Conservation (phyloP, 495 filamentous ascomycete species). For the Daldinia loculata region DNA sequence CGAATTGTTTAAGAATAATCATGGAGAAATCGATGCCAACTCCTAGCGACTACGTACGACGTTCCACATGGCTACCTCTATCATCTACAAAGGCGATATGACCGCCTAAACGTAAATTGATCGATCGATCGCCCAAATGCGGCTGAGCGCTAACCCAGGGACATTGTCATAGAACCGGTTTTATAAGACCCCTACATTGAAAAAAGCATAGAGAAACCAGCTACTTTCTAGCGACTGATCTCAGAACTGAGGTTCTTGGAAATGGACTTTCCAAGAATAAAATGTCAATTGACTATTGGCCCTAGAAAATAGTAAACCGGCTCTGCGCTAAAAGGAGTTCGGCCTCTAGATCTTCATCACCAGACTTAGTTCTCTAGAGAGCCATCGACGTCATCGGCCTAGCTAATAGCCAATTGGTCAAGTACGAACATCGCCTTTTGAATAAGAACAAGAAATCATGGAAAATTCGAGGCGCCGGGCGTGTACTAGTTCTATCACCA, state of each 20-base stretch:
- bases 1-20: neutral
- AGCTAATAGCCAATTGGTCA: neutral
- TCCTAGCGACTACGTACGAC: neutral
- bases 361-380: constrained; percentile 9
- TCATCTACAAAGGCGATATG: constrained; percentile 3
- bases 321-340: constrained; percentile 22
- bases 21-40: constrained; percentile 11
- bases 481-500: neutral
- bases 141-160: constrained; percentile 8
- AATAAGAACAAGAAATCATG: constrained; percentile 27
- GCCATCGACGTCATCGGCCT: constrained; percentile 32
- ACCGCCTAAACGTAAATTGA: neutral
- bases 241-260: constrained; percentile 9
- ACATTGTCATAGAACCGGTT: constrained; percentile 9
- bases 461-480: constrained; percentile 11
- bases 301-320: neutral
- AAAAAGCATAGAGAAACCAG: neutral
- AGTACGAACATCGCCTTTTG: neutral
- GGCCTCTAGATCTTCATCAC: constrained; percentile 24
- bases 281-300: constrained; percentile 25
- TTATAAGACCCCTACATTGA: neutral
- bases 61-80: neutral
- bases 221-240: neutral
- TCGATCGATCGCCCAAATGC: constrained; percentile 32
- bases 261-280: constrained; percentile 24